These are phyloP conservation scores for Trichoderma gracile DNA, from an alignment of 2,329 filamentous ascomycete species.

Conservation along the genomic window DNA sequence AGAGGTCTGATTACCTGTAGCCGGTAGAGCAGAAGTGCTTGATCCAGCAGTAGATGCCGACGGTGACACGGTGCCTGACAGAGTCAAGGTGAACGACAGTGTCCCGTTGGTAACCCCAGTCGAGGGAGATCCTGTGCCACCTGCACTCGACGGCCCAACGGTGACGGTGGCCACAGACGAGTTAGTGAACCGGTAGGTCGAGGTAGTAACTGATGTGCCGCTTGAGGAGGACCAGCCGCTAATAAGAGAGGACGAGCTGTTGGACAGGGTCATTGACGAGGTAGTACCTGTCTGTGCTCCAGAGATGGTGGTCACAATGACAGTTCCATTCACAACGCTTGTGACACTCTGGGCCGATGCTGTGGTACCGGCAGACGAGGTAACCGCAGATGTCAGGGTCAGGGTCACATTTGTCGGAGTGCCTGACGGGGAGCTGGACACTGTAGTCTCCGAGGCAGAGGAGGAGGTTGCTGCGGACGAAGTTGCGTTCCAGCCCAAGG, in stretches of 20 bases:
- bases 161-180: conserved; percentile 19
- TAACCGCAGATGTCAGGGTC: conserved; percentile 15
- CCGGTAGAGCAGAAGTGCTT: conserved; percentile 7
- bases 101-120: conserved; percentile 17
- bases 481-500: background rate
- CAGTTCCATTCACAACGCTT: conserved; percentile 22
- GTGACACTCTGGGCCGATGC: conserved; percentile 5
- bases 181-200: conserved; percentile 20
- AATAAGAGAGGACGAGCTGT: conserved; percentile 6
- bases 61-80: conserved; percentile 14
- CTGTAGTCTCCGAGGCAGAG: background rate
- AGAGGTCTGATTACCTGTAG: conserved; percentile 12
- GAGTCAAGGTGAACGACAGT: conserved; percentile 9
- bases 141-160: background rate
- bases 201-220: conserved; percentile 4
- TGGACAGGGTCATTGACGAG: background rate
- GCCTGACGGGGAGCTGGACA: background rate
- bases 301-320: conserved; percentile 7
- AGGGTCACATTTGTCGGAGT: background rate
- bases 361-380: background rate
- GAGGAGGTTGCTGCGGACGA: background rate
- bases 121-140: conserved; percentile 8
- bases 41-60: background rate
- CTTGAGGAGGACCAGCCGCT: conserved; percentile 7
- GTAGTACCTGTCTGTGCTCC: conserved; percentile 1